Base-by-base conservation (phyloP, 305 asterid genomes). In the Fraxinus sp. region DNA sequence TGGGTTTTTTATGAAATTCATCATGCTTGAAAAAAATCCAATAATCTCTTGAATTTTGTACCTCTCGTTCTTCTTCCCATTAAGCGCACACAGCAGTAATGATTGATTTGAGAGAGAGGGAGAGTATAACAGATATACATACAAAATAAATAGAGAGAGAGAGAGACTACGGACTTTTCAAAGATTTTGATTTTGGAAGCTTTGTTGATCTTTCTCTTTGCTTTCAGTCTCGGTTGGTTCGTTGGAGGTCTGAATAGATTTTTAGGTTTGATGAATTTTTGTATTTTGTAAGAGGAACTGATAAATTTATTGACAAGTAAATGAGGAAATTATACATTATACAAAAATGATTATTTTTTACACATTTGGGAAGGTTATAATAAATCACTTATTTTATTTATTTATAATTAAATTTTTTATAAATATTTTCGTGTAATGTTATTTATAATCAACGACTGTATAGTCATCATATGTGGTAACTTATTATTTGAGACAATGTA, bases 1-100 rank as follows among this genome's bases (percentile, higher is more conserved):
- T 73, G 96, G 93, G 84, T 81, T 87, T 83, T 83, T 91, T 89
- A 87, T 89, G 46, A 6, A 80, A 39, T 35, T 24, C 36, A 0
- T 72, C 37, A 0, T 22, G 28, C 44, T 5, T 4, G 26, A 5
- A 18, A 13, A 3, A 41, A n/a, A 37, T 52, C 14, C 52, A 11
- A n/a, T 30, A 37, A 41, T 80, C 44, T 55, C 46, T 9, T 32
- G 71, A 79, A 68, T 64, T 83, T 80, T 62, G 76, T 26, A 26
- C 22, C 84, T 36, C 2, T 57, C 41, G 78, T 32, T 74, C 80
- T 77, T 77, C 85, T 41, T 44, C 64, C 87, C 90, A 82, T 82
- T 74, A 33, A 52, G 76, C 28, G 13, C 7, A 41, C 35, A 26
- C 36, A 81, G 75, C 49, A 73, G 57, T 22, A 32, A 44, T 44